These are phyloP conservation scores for Cicer arietinum DNA, from an alignment of 306 rosid genomes.

Conservation along the genomic window DNA sequence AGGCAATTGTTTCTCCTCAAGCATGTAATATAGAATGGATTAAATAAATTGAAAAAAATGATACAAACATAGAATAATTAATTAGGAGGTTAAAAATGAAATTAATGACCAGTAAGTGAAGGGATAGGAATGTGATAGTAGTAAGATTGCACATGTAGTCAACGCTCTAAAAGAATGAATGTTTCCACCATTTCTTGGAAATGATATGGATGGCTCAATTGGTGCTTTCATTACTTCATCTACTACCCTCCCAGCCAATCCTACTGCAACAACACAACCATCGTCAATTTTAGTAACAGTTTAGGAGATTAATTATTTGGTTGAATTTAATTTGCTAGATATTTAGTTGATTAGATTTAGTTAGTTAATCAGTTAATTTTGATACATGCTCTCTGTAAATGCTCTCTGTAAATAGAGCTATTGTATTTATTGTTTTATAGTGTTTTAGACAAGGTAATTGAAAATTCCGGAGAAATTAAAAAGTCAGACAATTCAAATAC, in stretches of 20 bases:
- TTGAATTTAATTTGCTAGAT: too few relatives aligned
- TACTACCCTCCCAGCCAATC: constrained; percentile 55
- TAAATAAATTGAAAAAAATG: background rate
- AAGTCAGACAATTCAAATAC: too few relatives aligned
- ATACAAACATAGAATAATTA: background rate
- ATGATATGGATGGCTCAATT: constrained; percentile 53
- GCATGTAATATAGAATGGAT: constrained; percentile 50
- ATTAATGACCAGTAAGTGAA: constrained; percentile 55
- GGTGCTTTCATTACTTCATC: constrained; percentile 57
- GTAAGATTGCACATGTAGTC: constrained; percentile 70
- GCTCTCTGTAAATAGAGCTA: too few relatives aligned
- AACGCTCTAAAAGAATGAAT: constrained; percentile 67
- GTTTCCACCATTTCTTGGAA: constrained; percentile 76
- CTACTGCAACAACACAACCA: constrained; percentile 49
- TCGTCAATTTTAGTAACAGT: background rate
- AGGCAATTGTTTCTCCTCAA: constrained; percentile 62
- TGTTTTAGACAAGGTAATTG: too few relatives aligned
- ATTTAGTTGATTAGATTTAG: too few relatives aligned
- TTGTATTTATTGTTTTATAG: too few relatives aligned
- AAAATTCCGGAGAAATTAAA: too few relatives aligned
- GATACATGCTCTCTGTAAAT: too few relatives aligned
- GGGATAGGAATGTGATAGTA: constrained; percentile 56
- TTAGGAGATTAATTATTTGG: too few relatives aligned
- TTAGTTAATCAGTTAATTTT: too few relatives aligned
- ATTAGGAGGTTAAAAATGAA: background rate